phyloP scores from a whole-genome alignment of 305 asterid species.

The Ruellia speciosa region DNA sequence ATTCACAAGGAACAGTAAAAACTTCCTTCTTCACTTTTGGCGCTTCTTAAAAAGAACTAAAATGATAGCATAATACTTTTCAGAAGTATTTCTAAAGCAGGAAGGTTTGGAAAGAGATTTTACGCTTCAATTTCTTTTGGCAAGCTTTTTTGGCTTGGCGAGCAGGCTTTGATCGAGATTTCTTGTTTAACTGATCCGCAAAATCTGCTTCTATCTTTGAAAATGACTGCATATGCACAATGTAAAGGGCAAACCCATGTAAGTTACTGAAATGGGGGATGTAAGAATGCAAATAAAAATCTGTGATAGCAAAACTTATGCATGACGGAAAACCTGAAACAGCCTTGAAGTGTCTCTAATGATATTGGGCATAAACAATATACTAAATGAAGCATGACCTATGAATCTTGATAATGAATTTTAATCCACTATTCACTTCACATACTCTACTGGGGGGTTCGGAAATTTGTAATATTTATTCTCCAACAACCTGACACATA shows the following conservation, averaged over 20 bases:
- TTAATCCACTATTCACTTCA: too few species aligned
- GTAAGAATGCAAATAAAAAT: conserved; percentile 16
- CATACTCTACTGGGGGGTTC: too few species aligned
- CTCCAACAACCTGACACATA: too few species aligned
- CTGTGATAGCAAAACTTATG: conserved; percentile 1
- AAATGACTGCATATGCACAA: conserved; percentile 29
- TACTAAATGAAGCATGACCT: too few species aligned
- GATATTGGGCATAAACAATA: too few species aligned
- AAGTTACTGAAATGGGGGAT: conserved; percentile 9
- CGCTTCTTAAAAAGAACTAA: neutral
- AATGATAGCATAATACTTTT: neutral
- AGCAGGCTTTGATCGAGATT: conserved; percentile 44
- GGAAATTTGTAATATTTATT: too few species aligned
- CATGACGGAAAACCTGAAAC: conserved; percentile 12
- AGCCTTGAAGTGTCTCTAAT: neutral
- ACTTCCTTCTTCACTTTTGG: neutral
- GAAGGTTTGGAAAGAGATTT: conserved; percentile 26
- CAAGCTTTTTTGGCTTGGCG: conserved; percentile 42
- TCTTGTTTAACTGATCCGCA: conserved; percentile 36
- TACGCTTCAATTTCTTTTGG: conserved; percentile 53
- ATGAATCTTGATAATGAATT: too few species aligned
- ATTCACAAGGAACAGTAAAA: neutral
- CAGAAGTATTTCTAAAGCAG: neutral
- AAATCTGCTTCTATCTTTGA: conserved; percentile 34
- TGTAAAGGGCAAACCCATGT: conserved; percentile 1